Base-by-base conservation (phyloP, 202 grass and related monocot species). In the Thinopyrum obtusiflorum region DNA sequence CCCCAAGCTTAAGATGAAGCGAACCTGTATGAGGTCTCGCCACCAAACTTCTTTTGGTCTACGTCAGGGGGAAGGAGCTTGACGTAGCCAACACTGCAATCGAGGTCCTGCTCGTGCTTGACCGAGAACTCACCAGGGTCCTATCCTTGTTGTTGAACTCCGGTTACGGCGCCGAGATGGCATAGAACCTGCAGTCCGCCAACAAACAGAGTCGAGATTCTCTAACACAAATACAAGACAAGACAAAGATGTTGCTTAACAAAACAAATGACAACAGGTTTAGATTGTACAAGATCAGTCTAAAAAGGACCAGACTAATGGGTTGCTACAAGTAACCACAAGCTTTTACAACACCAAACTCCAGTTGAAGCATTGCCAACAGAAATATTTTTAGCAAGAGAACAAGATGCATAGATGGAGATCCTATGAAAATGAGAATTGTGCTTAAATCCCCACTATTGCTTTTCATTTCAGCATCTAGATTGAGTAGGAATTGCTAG, bases 51-150 rank as follows among this genome's bases (percentile, higher is more conserved):
- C 79, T 89, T 94, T 37, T 94, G 89, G 87, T 88, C 92, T n/a
- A 90, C 37, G 17, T 94, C 81, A 4, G 84, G 87, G 20, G 82
- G 89, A 8, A 94, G 89, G 29, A 92, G 39, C 42, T 92, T 94
- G 21, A 94, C 69, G 35, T 94, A 94, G 24, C 92, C 87, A 14
- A 89, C 89, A 8, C 92, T 87, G 18, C 92, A 94, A 73, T 94
- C 89, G n/a, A 94, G 79, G n/a, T 92, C 89, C 61, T 90, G 92
- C 28, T 94, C 89, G 64, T 94, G 92, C 83, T 94, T 92, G 12
- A 94, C 89, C 5, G 92, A 89, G 74, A 91, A 94, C 64, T 94
- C 78, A 94, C 92, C 39, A 94, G 62, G 63, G 79, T 90, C 85
- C 70, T 89, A 4, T 88, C 85, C 78, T 89, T 94, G 89, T 83